Evolutionary conservation across 805 yeast genomes (phyloP), one percentile per base, ranked within the genome.

Genomic region (Candida quercuum): DNA sequence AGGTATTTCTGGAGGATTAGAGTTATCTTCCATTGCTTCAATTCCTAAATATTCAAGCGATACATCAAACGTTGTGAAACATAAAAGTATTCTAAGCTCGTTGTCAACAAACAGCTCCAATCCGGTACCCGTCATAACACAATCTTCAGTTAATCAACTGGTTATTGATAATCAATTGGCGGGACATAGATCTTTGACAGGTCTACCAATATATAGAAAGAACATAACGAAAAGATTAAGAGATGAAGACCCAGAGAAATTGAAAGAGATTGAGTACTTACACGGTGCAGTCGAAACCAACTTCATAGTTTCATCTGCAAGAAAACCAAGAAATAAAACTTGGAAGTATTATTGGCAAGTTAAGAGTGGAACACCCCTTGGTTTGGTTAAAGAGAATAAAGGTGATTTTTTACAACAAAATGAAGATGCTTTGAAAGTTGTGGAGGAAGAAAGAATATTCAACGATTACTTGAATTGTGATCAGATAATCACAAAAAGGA

Each of bases 291-390:
- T 73, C 21, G 67, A 67, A 22, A 44, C 69, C 16, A 72, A 72
- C 46, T 64, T 64, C 31, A 65, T 69, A 26, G 45, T 73, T 32
- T 66, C 66, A 42, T 61, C 61, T 33, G 64, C 67, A 13, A 52
- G 78, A 37, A 49, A 60, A 5, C 47, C 64, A 22, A 58, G 79
- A 45, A 55, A 59, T 20, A 61, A 57, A 32, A 75, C 67, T 50
- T 75, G 81, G 81, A 46, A 53, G 17, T 60, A 60, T 46, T 75
- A 69, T 44, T 75, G 70, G 67, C 64, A 60, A 35, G 58, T 60
- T 22, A 71, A 66, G 45, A 50, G 61, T 17, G 77, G 78, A 12
- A 46, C 57, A 5, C 63, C 63, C 9, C 43, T 58, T 12, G 67
- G 64, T 3, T 38, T 61, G 18, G 52, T 54, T 5, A 49, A 52